phyloP scores from a whole-genome alignment of 441 rosid genomes.

The Metrosideros polymorpha region DNA sequence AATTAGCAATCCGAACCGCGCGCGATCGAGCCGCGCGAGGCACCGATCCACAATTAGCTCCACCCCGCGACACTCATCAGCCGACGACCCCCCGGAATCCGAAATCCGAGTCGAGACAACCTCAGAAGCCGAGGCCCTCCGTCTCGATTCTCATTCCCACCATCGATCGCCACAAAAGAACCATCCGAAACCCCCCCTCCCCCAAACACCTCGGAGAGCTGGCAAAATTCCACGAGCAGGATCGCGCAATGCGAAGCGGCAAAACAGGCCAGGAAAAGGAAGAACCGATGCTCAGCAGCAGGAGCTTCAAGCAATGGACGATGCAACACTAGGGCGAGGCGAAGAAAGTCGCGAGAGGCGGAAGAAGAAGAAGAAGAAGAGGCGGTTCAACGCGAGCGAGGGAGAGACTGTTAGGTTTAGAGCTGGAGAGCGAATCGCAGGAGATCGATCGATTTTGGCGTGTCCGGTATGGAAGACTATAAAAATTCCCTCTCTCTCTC shows the following conservation, averaged over 20 bases:
- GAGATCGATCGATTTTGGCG: background rate
- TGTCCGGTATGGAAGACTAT: background rate
- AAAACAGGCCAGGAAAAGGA: background rate
- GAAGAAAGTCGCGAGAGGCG: background rate
- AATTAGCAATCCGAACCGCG: background rate
- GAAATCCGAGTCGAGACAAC: background rate
- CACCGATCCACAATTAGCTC: background rate
- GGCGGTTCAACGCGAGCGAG: background rate
- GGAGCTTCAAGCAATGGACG: background rate
- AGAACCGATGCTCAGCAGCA: background rate
- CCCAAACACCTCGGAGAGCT: background rate
- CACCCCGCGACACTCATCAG: background rate
- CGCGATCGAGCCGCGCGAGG: background rate
- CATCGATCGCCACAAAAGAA: background rate
- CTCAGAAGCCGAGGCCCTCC: background rate
- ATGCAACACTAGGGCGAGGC: background rate
- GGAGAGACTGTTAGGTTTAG: slow-evolving; percentile 41
- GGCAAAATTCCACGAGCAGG: background rate
- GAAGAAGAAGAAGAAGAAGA: background rate
- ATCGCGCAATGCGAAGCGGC: background rate
- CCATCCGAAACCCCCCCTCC: background rate
- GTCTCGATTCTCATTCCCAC: background rate
- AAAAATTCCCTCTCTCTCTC: background rate
- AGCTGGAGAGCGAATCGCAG: background rate
- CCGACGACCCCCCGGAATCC: background rate